Evolutionary conservation across 371 early-diverging fungal genomes (phyloP), one percentile per base, ranked within the genome.

Genomic region (Mortierella sp.): DNA sequence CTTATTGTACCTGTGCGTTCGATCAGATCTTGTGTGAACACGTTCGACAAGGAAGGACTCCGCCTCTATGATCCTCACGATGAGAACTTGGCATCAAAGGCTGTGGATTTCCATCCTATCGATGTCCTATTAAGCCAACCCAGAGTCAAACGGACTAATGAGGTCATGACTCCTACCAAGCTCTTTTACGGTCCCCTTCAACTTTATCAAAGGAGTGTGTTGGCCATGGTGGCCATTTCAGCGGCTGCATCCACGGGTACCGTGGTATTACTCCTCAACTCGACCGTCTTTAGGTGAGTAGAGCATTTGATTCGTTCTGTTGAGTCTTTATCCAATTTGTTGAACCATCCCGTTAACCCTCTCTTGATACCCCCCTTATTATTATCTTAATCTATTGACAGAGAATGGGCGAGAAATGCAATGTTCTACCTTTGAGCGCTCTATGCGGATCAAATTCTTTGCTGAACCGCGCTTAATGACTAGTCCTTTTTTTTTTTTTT

Each of bases 221-320:
- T 73, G 52, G 66, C 83, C 0, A 60, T 84, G 57, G 66, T 82
- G 0, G 84, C 83, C 2, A 43, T 85, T 26, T 77, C 79, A 5
- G 81, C 37, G 37, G 9, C 83, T 14, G 85, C 84, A 3, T 81
- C 83, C 7, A 65, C 84, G 53, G 81, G 84, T 1, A 46, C 83
- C 1, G 75, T 82, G 1, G 46, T 87, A 14, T n/a, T 83, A 11
- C 72, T 84, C 44, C 62, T 83, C 37, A 84, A 83, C 59, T 66
- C 79, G 7, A 58, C 66, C 25, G 25, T 82, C 30, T 60, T 84
- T 28, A 79, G 82, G 85, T 85, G 71, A 67, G 58, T 61, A 11
- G 4, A 15, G 1, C 47, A 45, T 43, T 66, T 56, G 55, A 16
- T 68, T 53, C 21, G 4, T 4, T 53, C 11, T 44, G 30, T 44